Evolutionary conservation across 1,139 yeast genomes (phyloP).

Genomic region (Protomyces gravidus): DNA sequence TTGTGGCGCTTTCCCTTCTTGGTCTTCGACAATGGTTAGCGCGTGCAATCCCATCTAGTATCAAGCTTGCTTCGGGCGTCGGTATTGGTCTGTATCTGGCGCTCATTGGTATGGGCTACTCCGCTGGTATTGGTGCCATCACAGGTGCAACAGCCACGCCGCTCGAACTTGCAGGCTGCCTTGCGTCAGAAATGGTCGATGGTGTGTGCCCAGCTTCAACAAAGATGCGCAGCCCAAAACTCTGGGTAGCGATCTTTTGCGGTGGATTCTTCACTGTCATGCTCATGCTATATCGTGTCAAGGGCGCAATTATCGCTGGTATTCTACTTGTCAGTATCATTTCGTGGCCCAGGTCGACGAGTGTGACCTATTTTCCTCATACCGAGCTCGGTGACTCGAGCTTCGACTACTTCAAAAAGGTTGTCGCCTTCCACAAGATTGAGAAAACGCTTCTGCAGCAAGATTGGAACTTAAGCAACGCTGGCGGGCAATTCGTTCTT

Average conservation of each 20-base stretch:
- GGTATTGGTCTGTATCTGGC: conserved; percentile 35
- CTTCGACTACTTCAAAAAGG: conserved; percentile 34
- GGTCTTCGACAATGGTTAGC: conserved; percentile 35
- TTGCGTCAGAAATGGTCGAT: conserved; percentile 26
- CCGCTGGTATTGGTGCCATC: conserved; percentile 34
- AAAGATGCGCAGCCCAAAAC: conserved; percentile 30
- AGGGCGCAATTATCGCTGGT: conserved; percentile 34
- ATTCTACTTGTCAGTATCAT: conserved; percentile 33
- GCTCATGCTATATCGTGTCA: conserved; percentile 33
- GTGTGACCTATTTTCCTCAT: conserved; percentile 34
- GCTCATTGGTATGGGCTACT: conserved; percentile 33
- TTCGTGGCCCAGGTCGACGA: conserved; percentile 33
- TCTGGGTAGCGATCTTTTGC: conserved; percentile 35
- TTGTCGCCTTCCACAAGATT: conserved; percentile 33
- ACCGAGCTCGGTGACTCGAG: conserved; percentile 29
- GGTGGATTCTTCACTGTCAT: conserved; percentile 34
- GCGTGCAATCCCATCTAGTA: conserved; percentile 33
- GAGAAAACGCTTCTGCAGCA: conserved; percentile 32
- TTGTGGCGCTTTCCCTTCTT: conserved; percentile 33
- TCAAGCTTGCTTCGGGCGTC: conserved; percentile 35
- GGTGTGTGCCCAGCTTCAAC: conserved; percentile 30
- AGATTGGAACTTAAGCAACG: conserved; percentile 31
- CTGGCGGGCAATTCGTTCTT: conserved; percentile 32
- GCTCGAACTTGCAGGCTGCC: conserved; percentile 34
- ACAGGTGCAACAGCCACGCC: conserved; percentile 33